phyloP scores from a whole-genome alignment of 2,329 filamentous ascomycete species.

The Stromatinia cepivora region DNA sequence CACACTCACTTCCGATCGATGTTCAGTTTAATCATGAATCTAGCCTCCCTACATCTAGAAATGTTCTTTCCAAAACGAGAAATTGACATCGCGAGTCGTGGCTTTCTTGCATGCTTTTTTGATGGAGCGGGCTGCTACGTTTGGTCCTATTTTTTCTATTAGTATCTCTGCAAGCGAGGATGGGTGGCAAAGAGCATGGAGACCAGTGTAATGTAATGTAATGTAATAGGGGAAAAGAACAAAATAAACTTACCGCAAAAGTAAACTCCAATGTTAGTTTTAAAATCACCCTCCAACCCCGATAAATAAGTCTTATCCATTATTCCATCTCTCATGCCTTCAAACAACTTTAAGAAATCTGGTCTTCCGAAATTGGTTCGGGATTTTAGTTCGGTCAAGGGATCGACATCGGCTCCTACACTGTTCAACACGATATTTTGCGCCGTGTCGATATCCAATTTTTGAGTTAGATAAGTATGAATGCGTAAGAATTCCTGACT shows the following conservation, averaged over 20 bases:
- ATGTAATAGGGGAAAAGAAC: no score
- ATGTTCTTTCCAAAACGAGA: constrained; percentile 99
- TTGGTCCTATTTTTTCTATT: constrained; percentile 36
- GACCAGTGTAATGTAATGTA: no score
- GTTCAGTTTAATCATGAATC: no score
- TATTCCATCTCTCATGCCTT: constrained; percentile 85
- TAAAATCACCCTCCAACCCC: constrained; percentile 72
- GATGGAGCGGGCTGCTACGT: constrained; percentile 71
- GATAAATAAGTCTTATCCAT: constrained; percentile 80
- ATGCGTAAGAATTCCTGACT: constrained; percentile 89
- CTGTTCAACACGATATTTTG: constrained; percentile 98
- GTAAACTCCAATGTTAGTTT: constrained; percentile 92
- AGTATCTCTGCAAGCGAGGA: constrained; percentile 15
- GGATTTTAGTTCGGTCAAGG: constrained; percentile 84
- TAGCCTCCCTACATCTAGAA: constrained; percentile 48
- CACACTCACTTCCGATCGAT: no score
- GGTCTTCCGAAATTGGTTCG: constrained; percentile 94
- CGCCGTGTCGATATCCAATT: constrained; percentile 84
- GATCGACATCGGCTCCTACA: constrained; percentile 83
- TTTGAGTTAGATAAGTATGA: constrained; percentile 95
- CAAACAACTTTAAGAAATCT: constrained; percentile 79
- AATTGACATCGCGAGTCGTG: constrained; percentile 76
- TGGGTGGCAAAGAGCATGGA: constrained; percentile 36
- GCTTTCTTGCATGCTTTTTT: constrained; percentile 74
- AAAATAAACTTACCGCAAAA: constrained; percentile 78